A percentile compares a stretch with the other conserved stretches of the same genome.
Evolutionary conservation across 2,329 filamentous ascomycete genomes (phyloP).

Genomic region (Xylariales sp.): DNA sequence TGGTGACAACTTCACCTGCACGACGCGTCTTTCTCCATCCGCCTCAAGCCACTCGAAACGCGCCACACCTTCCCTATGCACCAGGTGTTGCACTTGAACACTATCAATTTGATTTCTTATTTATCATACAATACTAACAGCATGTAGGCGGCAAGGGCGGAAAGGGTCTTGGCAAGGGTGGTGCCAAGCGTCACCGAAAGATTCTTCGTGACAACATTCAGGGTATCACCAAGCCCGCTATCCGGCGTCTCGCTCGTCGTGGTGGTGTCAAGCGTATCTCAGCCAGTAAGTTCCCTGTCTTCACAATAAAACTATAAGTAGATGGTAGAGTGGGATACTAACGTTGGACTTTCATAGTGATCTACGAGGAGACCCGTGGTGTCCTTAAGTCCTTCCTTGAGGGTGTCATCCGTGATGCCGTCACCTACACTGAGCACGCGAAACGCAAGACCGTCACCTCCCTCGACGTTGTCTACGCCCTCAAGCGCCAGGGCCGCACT

Average conservation of each 20-base stretch:
- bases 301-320: no score
- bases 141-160: conserved; percentile 90
- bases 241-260: conserved; percentile 97
- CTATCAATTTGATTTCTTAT: conserved; percentile 40
- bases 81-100: no score
- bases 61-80: conserved; percentile 2
- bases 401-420: conserved; percentile 73
- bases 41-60: conserved; percentile 10
- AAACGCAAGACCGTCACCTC: conserved; percentile 72
- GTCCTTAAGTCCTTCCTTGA: conserved; percentile 82
- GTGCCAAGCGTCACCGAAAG: conserved; percentile 98
- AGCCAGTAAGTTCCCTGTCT: conserved; percentile 64
- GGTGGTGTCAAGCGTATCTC: conserved; percentile 99
- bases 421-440: conserved; percentile 80
- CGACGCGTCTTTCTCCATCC: conserved; percentile 7
- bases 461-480: conserved; percentile 59
- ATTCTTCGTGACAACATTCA: conserved; percentile 99
- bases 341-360: conserved; percentile 49
- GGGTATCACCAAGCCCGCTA: conserved; percentile 98
- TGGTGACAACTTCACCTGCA: conserved; percentile 16
- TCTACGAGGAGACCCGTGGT: conserved; percentile 80
- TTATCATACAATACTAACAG: no score
- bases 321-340: no score
- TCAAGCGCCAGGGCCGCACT: conserved; percentile 62
- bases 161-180: conserved; percentile 97